Conservation (phyloP, 1,284 basidiomycete species). For the Puccinia horiana region DNA sequence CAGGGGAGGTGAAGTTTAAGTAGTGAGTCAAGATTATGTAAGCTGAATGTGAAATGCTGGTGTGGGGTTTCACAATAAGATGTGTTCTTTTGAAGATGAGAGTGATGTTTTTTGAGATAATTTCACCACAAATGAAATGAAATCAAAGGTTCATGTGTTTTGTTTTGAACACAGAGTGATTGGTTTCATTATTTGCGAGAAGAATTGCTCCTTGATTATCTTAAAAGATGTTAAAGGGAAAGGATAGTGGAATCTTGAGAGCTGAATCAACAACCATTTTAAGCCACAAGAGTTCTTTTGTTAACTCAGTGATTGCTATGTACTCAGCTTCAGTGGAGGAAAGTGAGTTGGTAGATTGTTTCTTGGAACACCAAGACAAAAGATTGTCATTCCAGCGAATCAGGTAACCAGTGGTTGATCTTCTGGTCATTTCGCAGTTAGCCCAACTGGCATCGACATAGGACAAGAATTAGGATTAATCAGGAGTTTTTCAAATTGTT, state of each 20-base stretch:
- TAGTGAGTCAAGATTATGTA: no score
- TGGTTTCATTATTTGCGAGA: slow-evolving; percentile 51
- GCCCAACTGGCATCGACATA: slow-evolving; percentile 58
- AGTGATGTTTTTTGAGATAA: no score
- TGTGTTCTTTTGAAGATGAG: no score
- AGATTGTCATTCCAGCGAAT: slow-evolving; percentile 57
- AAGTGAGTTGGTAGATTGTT: slow-evolving; percentile 59
- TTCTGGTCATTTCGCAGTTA: slow-evolving; percentile 55
- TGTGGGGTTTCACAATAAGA: no score
- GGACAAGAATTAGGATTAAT: not conserved
- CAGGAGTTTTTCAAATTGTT: no score
- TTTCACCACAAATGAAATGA: slow-evolving; percentile 51
- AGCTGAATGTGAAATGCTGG: no score
- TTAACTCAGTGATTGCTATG: slow-evolving; percentile 62
- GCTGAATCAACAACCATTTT: slow-evolving; percentile 54
- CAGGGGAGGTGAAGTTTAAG: no score
- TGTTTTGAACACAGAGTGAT: slow-evolving; percentile 50
- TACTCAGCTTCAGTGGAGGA: slow-evolving; percentile 63
- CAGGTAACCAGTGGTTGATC: slow-evolving; percentile 60
- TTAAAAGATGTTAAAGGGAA: no score
- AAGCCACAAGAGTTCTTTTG: slow-evolving; percentile 61
- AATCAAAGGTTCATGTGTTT: slow-evolving; percentile 58
- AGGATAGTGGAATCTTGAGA: slow-evolving; percentile 49
- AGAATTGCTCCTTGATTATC: slow-evolving; percentile 56
- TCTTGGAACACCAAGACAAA: slow-evolving; percentile 60